phyloP scores from a whole-genome alignment of 2,329 filamentous ascomycete species.

The Scortechinia acanthostroma region DNA sequence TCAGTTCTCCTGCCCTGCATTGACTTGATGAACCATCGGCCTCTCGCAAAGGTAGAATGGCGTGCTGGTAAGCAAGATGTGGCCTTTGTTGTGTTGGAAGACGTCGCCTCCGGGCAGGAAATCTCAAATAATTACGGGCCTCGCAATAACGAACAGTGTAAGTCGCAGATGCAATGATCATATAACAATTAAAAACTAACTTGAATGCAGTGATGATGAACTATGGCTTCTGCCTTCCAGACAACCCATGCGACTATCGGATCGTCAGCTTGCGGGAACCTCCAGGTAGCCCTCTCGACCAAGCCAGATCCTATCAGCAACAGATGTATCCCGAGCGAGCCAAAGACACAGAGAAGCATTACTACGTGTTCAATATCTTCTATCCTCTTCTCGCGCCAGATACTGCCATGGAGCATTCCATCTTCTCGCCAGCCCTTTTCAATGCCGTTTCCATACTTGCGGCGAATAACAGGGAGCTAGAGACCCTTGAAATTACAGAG shows the following conservation, averaged over 20 bases:
- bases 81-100: conserved; percentile 24
- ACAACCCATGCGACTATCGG: conserved; percentile 32
- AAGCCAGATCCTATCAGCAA: conserved; percentile 20
- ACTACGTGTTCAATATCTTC: conserved; percentile 32
- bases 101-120: conserved; percentile 24
- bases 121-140: conserved; percentile 38
- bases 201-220: conserved; percentile 26
- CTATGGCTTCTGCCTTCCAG: conserved; percentile 31
- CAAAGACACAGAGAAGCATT: conserved; percentile 16
- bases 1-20: conserved; percentile 33
- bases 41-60: conserved; percentile 34
- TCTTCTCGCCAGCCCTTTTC: conserved; percentile 31
- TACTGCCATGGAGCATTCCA: conserved; percentile 22
- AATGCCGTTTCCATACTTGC: conserved; percentile 27
- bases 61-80: conserved; percentile 25
- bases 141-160: conserved; percentile 34
- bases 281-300: conserved; percentile 23
- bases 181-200: background rate
- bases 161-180: conserved; percentile 5
- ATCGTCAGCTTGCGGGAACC: conserved; percentile 26
- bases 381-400: conserved; percentile 25
- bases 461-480: conserved; percentile 27
- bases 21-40: conserved; percentile 33
- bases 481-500: conserved; percentile 19
- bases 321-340: conserved; percentile 19